Evolutionary conservation across 768 basidiomycete genomes (phyloP), one percentile per base, ranked within the genome.

Genomic region (Suillus cothurnatus): DNA sequence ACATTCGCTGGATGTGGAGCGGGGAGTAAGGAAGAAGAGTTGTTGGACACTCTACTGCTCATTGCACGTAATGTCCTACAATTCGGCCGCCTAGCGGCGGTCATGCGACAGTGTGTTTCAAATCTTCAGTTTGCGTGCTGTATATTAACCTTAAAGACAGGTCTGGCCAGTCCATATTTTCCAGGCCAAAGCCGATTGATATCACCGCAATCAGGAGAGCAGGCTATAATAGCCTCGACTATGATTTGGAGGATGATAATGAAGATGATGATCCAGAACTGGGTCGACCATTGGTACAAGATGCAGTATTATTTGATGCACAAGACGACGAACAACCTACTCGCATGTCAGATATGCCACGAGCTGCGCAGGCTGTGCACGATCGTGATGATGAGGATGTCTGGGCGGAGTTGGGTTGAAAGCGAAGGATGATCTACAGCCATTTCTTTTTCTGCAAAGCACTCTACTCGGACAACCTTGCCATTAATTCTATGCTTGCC

Each of bases 31-130:
- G 92, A 94, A 72, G 97, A 99, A 78, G 96, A 97, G 72, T 81
- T 99, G 1, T 84, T 99, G 57, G 97, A 99, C 74, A 97, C 94
- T 2, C 80, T 98, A 61, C 81, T 99, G 31, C 88, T 99, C 32
- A 89, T 99, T 69, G 94, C 92, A 23, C 87, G 97, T 49, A 99
- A 98, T 74, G 86, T 95, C 63, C 85, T 99, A 63, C 94, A 96
- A 70, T 98, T 98, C 73, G 89, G 92, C 34, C 87, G 96, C 31
- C 82, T 99, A 21, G 97, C 95, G 21, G 85, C 93, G 26, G 94
- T 99, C 59, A 91, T 98, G 86, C 85, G 96, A 78, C 93, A 95
- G 95, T 97, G 74, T 69, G 93, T 80, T 64, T 72, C 15, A 49
- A 11, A 62, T 66, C 55, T 39, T 21, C 55, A 26, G 59, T 62